A percentile compares a stretch with the other conserved stretches of the same genome.
Conservation (phyloP, 805 yeast genomes). For the Clavispora phyllophila region DNA sequence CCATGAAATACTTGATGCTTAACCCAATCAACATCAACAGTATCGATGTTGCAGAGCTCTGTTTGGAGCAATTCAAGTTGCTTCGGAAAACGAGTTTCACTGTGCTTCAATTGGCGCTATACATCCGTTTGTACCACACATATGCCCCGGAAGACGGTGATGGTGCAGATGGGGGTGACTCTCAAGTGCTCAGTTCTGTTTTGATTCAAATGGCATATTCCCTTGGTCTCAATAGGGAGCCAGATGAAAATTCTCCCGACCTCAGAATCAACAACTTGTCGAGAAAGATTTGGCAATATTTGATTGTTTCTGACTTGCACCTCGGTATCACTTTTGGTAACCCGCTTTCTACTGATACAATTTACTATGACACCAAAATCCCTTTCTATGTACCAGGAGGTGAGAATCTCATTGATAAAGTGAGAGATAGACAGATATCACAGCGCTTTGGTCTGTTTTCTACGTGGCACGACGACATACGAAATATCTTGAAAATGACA, state of each 20-base stretch:
- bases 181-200: constrained; percentile 22
- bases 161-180: constrained; percentile 37
- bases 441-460: constrained; percentile 8
- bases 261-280: constrained; percentile 17
- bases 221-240: constrained; percentile 67
- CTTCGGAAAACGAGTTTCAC: constrained; percentile 31
- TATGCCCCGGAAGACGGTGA: constrained; percentile 41
- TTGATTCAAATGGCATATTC: constrained; percentile 59
- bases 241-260: constrained; percentile 28
- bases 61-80: constrained; percentile 51
- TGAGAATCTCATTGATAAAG: constrained; percentile 11
- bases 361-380: constrained; percentile 9
- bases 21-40: constrained; percentile 44
- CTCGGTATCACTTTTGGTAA: constrained; percentile 12
- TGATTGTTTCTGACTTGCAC: constrained; percentile 11
- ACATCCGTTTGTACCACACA: constrained; percentile 24
- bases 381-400: constrained; percentile 14
- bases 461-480: constrained; percentile 2
- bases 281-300: constrained; percentile 22
- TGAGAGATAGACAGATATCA: constrained; percentile 7
- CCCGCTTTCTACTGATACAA: constrained; percentile 7
- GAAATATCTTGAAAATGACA: constrained; percentile 5
- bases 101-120: constrained; percentile 28
- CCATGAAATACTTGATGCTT: constrained; percentile 34
- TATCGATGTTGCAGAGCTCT: constrained; percentile 47